Percentiles rank a stretch among this genome's conserved stretches.
Conservation (phyloP, 2,329 filamentous ascomycete genomes). For the Camillea tinctor region DNA sequence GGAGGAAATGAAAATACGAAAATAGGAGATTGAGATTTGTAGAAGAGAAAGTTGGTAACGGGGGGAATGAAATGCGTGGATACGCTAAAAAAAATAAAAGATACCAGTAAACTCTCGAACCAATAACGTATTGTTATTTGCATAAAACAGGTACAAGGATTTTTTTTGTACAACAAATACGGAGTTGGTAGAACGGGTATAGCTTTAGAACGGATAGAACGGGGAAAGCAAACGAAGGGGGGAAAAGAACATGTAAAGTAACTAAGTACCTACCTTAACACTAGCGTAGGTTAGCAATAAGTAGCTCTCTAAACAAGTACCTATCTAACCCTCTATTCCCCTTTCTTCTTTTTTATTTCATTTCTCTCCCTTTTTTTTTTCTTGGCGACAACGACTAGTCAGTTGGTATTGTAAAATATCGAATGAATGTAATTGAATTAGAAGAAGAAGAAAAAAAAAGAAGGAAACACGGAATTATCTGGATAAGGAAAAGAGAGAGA, state of each 20-base stretch:
- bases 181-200: neutral
- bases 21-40: conserved; percentile 9
- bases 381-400: neutral
- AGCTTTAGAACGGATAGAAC: too few species aligned
- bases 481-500: neutral
- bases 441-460: too few species aligned
- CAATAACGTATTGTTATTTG: neutral
- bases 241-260: too few species aligned
- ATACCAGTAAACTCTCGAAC: neutral
- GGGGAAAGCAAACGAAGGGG: too few species aligned
- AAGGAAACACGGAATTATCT: neutral
- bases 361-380: neutral
- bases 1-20: conserved; percentile 5
- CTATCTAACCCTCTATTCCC: too few species aligned
- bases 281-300: too few species aligned
- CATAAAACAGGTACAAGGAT: neutral
- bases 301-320: too few species aligned
- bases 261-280: too few species aligned
- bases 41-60: conserved; percentile 4
- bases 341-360: neutral
- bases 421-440: neutral
- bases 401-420: neutral
- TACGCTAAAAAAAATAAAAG: neutral
- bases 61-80: neutral
- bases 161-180: neutral